These are phyloP conservation scores for Cardamine chenopodiifolia DNA, from an alignment of 345 rosid genomes.

Conservation along the genomic window DNA sequence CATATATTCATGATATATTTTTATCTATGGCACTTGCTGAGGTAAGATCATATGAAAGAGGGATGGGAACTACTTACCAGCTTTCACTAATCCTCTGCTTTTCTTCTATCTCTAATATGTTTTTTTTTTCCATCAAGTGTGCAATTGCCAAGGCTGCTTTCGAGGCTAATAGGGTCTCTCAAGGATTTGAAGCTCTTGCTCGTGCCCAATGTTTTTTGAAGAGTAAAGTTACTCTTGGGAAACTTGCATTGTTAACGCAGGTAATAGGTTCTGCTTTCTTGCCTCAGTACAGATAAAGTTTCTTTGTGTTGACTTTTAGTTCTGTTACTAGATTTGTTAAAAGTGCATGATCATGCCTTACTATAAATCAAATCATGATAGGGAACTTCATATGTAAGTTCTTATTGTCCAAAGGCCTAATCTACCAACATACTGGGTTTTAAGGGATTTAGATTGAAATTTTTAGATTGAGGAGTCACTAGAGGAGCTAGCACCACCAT, in stretches of 20 bases:
- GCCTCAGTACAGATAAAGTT: slow-evolving; percentile 10
- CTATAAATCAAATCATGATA: slow-evolving; percentile 20
- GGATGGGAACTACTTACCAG: slow-evolving; percentile 41
- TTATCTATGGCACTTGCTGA: slow-evolving; percentile 93
- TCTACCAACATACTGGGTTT: neutral
- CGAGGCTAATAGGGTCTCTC: slow-evolving; percentile 82
- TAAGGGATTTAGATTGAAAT: slow-evolving; percentile 20
- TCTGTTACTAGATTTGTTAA: slow-evolving; percentile 4
- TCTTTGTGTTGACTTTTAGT: slow-evolving; percentile 15
- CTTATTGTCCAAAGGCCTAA: neutral
- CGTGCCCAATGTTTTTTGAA: slow-evolving; percentile 87
- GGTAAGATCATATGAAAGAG: slow-evolving; percentile 59
- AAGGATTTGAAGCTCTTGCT: slow-evolving; percentile 98
- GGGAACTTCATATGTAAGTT: slow-evolving; percentile 2
- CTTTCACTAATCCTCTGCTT: slow-evolving; percentile 54
- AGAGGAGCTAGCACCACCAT: slow-evolving; percentile 99
- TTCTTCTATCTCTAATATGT: slow-evolving; percentile 62
- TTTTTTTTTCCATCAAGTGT: slow-evolving; percentile 84
- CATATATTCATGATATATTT: slow-evolving; percentile 79
- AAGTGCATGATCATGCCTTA: slow-evolving; percentile 1
- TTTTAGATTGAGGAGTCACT: slow-evolving; percentile 90
- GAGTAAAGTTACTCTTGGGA: slow-evolving; percentile 77
- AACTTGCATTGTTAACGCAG: slow-evolving; percentile 76
- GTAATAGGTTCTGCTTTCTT: slow-evolving; percentile 44
- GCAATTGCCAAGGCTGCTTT: slow-evolving; percentile 83